Percentiles rank a stretch among this genome's conserved stretches.
Conservation (phyloP, 2,329 filamentous ascomycete genomes). For the Trichoderma atrobrunneum region DNA sequence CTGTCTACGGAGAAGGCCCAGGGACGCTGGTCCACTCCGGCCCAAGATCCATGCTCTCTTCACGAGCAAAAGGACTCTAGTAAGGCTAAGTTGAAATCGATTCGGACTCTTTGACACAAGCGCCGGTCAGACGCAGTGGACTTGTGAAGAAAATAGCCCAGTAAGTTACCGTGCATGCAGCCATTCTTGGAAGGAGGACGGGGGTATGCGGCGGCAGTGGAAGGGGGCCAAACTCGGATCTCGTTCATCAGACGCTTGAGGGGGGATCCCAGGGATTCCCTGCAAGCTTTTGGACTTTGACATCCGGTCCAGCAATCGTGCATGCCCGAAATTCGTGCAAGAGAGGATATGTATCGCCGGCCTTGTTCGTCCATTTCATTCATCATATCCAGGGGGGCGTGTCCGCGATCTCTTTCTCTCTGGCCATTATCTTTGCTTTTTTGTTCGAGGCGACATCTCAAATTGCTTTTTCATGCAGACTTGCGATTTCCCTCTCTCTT, state of each 20-base stretch:
- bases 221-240: conserved; percentile 19
- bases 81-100: conserved; percentile 28
- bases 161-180: conserved; percentile 38
- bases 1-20: conserved; percentile 16
- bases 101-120: conserved; percentile 31
- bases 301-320: conserved; percentile 5
- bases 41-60: conserved; percentile 23
- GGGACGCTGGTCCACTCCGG: conserved; percentile 18
- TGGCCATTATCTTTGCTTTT: background rate
- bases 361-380: background rate
- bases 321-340: conserved; percentile 1
- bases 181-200: conserved; percentile 49
- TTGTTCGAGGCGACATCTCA: background rate
- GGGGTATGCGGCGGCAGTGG: conserved; percentile 13
- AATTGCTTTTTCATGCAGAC: conserved; percentile 5
- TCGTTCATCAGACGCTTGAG: conserved; percentile 19
- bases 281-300: conserved; percentile 14
- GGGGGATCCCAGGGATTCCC: conserved; percentile 18
- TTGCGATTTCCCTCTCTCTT: background rate
- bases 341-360: background rate
- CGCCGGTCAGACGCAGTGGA: conserved; percentile 28
- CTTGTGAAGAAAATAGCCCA: conserved; percentile 21
- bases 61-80: conserved; percentile 19
- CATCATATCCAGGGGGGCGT: conserved; percentile 8
- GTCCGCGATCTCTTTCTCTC: background rate